A percentile compares a stretch with the other conserved stretches of the same genome.
Evolutionary conservation across 495 filamentous ascomycete species (phyloP).

Genomic region (Xylona heveae): DNA sequence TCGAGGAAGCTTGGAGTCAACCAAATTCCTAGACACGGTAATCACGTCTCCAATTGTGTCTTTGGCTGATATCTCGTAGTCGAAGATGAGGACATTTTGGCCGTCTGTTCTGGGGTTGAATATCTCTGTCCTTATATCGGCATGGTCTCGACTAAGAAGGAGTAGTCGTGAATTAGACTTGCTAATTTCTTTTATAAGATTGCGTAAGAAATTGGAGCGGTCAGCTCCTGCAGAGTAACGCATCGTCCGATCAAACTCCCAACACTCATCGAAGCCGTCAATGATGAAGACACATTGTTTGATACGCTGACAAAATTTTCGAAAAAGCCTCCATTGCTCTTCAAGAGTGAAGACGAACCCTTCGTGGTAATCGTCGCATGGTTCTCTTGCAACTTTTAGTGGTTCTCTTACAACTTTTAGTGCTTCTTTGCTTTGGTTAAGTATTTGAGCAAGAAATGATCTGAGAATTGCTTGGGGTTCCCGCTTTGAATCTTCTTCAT

Average conservation of each 20-base stretch:
- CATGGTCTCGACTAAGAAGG: conserved; percentile 9
- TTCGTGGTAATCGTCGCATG: too few species aligned
- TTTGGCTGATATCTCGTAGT: conserved; percentile 6
- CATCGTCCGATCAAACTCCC: conserved; percentile 5
- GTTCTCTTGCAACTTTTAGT: conserved; percentile 2
- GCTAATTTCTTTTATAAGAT: conserved; percentile 2
- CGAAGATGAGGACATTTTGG: conserved; percentile 3
- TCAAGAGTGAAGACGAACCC: conserved; percentile 2
- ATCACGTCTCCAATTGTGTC: conserved; percentile 7
- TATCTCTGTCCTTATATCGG: conserved; percentile 7
- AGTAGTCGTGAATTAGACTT: conserved; percentile 4
- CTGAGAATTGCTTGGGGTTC: conserved; percentile 10
- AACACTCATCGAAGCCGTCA: conserved; percentile 14
- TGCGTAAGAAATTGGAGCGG: conserved; percentile 7
- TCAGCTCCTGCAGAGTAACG: conserved; percentile 5
- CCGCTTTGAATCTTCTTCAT: conserved; percentile 9
- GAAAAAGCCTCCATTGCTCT: conserved; percentile 7
- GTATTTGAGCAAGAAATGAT: conserved; percentile 13
- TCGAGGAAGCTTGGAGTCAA: conserved; percentile 6
- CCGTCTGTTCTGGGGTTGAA: conserved; percentile 2
- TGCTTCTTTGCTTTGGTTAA: conserved; percentile 4
- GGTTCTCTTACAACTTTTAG: conserved; percentile 3
- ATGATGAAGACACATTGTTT: conserved; percentile 9
- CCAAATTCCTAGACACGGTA: conserved; percentile 4
- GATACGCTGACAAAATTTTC: conserved; percentile 4